phyloP scores from a whole-genome alignment of 1,139 yeast genomes.

The Nematodospora anomalae region DNA sequence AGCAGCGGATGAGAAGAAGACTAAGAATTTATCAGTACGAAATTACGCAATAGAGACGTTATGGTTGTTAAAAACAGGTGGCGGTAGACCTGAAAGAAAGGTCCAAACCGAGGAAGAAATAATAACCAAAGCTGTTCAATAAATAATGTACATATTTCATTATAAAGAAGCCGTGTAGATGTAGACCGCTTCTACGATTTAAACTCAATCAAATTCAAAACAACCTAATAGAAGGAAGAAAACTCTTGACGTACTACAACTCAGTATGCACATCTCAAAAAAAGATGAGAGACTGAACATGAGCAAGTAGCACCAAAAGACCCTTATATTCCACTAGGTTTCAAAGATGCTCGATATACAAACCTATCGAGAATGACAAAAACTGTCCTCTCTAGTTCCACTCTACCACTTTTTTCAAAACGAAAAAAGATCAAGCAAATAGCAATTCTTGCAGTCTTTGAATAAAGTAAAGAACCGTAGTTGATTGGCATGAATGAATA shows the following conservation, averaged over 20 bases:
- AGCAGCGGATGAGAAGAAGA: conserved; percentile 68
- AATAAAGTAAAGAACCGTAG: too few relatives aligned
- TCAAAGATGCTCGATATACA: background rate
- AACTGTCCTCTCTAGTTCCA: conserved; percentile 3
- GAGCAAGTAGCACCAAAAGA: background rate
- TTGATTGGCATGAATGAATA: background rate
- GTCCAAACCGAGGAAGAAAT: conserved; percentile 15
- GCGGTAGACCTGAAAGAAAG: conserved; percentile 43
- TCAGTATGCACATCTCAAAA: conserved; percentile 2
- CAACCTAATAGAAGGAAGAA: conserved; percentile 4
- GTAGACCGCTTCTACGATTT: conserved; percentile 1
- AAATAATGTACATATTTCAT: conserved; percentile 9
- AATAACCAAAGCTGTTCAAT: conserved; percentile 13
- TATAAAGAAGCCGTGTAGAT: background rate
- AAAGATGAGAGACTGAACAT: background rate
- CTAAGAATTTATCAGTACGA: conserved; percentile 71
- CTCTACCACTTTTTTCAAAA: conserved; percentile 3
- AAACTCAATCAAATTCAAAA: background rate
- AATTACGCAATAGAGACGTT: conserved; percentile 90
- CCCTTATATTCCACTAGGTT: background rate
- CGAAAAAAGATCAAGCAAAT: too few relatives aligned
- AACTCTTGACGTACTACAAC: background rate
- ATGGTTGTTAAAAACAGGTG: conserved; percentile 90
- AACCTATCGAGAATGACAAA: conserved; percentile 2
- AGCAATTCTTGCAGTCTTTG: background rate